These are phyloP conservation scores for Lolium perenne DNA, from an alignment of 176 grass and related monocot genomes.

Conservation along the genomic window DNA sequence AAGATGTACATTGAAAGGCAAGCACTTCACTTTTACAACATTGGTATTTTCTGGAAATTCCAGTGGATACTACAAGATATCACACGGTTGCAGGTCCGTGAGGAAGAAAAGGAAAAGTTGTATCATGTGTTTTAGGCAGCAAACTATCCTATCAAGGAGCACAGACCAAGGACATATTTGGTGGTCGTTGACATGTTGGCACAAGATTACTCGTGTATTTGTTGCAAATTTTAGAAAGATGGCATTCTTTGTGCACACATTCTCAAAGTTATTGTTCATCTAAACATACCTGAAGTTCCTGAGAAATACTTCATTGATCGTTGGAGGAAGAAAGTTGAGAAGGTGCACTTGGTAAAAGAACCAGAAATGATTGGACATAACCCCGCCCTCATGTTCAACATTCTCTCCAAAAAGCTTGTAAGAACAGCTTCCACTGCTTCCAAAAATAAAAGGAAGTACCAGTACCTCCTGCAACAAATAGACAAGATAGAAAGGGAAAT, in stretches of 20 bases:
- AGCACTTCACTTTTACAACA: neutral
- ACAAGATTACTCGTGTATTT: neutral
- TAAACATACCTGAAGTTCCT: neutral
- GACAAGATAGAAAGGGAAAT: too few relatives aligned
- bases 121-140: neutral
- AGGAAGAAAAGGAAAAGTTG: neutral
- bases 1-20: neutral
- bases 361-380: too few relatives aligned
- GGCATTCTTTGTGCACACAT: neutral
- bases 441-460: too few relatives aligned
- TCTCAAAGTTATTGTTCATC: neutral
- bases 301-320: neutral
- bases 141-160: neutral
- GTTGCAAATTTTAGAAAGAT: neutral
- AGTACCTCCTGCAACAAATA: too few relatives aligned
- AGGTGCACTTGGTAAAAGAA: neutral
- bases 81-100: neutral
- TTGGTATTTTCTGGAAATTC: neutral
- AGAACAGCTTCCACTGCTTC: too few relatives aligned
- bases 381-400: too few relatives aligned
- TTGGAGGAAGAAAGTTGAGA: neutral
- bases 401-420: too few relatives aligned
- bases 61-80: neutral
- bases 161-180: neutral
- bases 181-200: neutral